Evolutionary conservation across 139 green algal species (phyloP).

Genomic region (Closterium sp.): DNA sequence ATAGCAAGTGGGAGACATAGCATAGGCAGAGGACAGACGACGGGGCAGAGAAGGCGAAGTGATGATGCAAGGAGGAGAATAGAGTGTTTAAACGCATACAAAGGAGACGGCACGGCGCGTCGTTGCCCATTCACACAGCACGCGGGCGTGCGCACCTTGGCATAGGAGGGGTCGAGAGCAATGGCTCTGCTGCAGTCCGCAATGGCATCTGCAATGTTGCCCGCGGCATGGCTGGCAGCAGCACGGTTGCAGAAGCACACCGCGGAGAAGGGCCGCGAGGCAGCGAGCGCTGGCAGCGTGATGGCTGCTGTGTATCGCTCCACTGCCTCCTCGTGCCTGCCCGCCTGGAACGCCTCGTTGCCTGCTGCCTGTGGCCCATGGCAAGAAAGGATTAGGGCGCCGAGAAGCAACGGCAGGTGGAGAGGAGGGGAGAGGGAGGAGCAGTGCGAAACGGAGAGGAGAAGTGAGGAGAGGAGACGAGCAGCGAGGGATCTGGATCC

Average conservation of each 20-base stretch:
- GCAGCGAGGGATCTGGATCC: no score
- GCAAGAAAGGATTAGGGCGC: no score
- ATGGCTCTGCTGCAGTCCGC: constrained; percentile 47
- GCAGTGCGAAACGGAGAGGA: no score
- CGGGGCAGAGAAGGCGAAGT: background rate
- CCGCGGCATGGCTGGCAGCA: constrained; percentile 38
- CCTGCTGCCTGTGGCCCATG: constrained; percentile 73
- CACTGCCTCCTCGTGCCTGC: constrained; percentile 78
- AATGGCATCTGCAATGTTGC: constrained; percentile 40
- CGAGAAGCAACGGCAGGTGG: no score
- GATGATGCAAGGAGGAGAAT: background rate
- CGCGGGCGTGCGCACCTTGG: constrained; percentile 22
- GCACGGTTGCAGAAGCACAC: constrained; percentile 47
- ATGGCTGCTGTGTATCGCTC: constrained; percentile 68
- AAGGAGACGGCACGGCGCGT: background rate
- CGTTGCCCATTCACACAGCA: no score
- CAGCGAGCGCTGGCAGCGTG: background rate
- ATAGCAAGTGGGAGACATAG: background rate
- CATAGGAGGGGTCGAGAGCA: constrained; percentile 39
- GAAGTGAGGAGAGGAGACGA: no score
- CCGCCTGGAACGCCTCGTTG: constrained; percentile 83
- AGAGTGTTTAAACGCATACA: no score
- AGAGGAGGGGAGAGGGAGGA: no score
- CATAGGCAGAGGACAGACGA: background rate
- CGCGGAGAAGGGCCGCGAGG: constrained; percentile 39